Percentiles rank a stretch among this genome's conserved stretches.
Conservation (phyloP, 2,329 filamentous ascomycete genomes). For the Elsinoe arachidis region DNA sequence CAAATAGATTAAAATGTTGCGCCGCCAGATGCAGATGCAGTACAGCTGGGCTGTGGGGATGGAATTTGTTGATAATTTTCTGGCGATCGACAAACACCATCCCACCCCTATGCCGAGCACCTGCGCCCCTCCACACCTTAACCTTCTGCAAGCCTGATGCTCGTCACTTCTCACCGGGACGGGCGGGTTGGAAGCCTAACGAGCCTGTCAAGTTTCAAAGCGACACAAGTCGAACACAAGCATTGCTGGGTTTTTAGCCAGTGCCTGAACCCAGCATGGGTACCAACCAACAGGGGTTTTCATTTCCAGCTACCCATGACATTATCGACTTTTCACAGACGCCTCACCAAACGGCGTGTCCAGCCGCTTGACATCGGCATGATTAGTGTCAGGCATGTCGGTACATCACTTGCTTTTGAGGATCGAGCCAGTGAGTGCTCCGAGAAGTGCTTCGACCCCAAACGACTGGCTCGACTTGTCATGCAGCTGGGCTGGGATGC, state of each 20-base stretch:
- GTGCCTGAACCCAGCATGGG: neutral
- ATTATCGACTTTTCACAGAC: constrained; percentile 6
- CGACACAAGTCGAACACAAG: neutral
- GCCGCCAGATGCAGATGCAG: neutral
- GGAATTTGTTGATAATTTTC: neutral
- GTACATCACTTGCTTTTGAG: constrained; percentile 5
- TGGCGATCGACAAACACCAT: neutral
- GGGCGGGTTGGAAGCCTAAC: neutral
- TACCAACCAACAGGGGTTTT: constrained; percentile 4
- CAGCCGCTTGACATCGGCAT: neutral
- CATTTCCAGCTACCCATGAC: neutral
- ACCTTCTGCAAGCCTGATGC: neutral
- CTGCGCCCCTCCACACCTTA: neutral
- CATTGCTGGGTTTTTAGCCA: neutral
- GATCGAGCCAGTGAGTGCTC: neutral
- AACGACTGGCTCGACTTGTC: neutral
- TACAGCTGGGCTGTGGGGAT: neutral
- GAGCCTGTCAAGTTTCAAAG: constrained; percentile 4
- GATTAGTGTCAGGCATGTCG: neutral
- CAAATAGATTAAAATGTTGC: neutral
- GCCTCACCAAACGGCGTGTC: neutral
- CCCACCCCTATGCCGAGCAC: neutral
- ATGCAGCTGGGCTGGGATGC: neutral
- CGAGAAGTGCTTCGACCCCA: neutral
- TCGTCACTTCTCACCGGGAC: neutral